Evolutionary conservation across 2,329 filamentous ascomycete species (phyloP).

Genomic region (Canariomyces notabilis): DNA sequence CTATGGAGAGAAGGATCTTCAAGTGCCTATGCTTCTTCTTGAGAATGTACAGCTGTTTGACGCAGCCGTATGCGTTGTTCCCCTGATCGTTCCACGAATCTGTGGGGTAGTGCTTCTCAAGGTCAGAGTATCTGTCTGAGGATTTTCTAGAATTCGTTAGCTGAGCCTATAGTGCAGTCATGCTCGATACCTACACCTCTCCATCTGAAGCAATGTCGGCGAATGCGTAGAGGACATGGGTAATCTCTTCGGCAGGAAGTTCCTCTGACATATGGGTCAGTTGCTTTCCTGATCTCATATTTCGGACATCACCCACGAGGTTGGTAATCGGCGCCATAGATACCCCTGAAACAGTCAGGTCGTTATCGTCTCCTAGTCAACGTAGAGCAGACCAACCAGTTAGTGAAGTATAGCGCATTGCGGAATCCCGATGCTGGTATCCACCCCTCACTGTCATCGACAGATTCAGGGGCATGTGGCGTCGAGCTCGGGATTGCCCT

Average conservation of each 20-base stretch:
- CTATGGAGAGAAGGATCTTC: conserved; percentile 76
- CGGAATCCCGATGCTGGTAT: conserved; percentile 18
- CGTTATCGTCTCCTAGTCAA: not conserved
- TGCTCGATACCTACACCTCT: conserved; percentile 36
- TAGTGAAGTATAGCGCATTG: conserved; percentile 51
- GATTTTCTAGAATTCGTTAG: conserved; percentile 36
- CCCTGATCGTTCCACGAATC: conserved; percentile 58
- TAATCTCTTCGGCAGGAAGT: conserved; percentile 63
- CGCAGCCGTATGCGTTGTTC: conserved; percentile 68
- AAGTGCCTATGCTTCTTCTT: conserved; percentile 73
- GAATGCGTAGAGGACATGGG: conserved; percentile 65
- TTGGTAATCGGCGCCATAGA: conserved; percentile 46
- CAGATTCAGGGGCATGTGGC: not conserved
- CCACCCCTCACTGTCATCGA: not conserved
- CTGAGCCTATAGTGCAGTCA: not conserved
- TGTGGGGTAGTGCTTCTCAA: conserved; percentile 61
- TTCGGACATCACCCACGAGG: conserved; percentile 36
- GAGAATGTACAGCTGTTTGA: conserved; percentile 70
- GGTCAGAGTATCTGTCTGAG: conserved; percentile 58
- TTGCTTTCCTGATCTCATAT: not conserved
- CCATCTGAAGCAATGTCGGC: conserved; percentile 43
- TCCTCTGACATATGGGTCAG: conserved; percentile 36
- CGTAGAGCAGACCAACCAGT: conserved; percentile 39
- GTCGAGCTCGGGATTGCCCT: not conserved
- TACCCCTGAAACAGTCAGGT: conserved; percentile 30